These are phyloP conservation scores for Mortierella sp. DNA, from an alignment of 371 early-diverging fungal species.

Conservation along the genomic window DNA sequence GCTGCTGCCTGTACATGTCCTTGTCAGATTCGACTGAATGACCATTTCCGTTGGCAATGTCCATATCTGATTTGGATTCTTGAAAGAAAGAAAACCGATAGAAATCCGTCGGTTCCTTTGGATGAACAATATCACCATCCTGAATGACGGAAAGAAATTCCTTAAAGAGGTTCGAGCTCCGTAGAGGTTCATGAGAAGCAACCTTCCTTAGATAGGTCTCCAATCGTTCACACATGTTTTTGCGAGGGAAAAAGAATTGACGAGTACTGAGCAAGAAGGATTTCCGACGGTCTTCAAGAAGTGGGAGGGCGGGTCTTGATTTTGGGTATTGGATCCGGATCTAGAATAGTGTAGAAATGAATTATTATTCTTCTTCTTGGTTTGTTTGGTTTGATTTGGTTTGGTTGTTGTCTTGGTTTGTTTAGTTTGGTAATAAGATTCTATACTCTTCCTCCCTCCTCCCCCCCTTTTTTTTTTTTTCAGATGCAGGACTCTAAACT, in stretches of 20 bases:
- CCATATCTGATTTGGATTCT: slow-evolving; percentile 11
- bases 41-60: neutral
- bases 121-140: slow-evolving; percentile 44
- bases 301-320: slow-evolving; percentile 50
- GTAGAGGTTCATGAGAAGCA: slow-evolving; percentile 39
- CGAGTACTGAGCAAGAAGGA: slow-evolving; percentile 50
- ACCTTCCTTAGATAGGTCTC: slow-evolving; percentile 51
- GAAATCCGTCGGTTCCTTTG: slow-evolving; percentile 27
- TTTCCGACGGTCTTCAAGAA: slow-evolving; percentile 45
- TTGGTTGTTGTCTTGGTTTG: too few relatives aligned
- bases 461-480: too few relatives aligned
- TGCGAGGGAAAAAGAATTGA: slow-evolving; percentile 56
- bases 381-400: too few relatives aligned
- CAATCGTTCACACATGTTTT: slow-evolving; percentile 53
- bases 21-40: neutral
- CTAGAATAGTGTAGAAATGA: slow-evolving; percentile 3
- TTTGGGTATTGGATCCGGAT: slow-evolving; percentile 49
- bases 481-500: neutral
- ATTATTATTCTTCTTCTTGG: too few relatives aligned
- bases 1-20: neutral
- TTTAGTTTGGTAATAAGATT: too few relatives aligned
- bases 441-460: too few relatives aligned
- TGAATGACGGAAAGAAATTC: slow-evolving; percentile 47
- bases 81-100: slow-evolving; percentile 5
- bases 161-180: slow-evolving; percentile 29